A percentile compares a stretch with the other conserved stretches of the same genome.
phyloP scores from a whole-genome alignment of 208 protist genomes.

The Trypanosoma caninum region DNA sequence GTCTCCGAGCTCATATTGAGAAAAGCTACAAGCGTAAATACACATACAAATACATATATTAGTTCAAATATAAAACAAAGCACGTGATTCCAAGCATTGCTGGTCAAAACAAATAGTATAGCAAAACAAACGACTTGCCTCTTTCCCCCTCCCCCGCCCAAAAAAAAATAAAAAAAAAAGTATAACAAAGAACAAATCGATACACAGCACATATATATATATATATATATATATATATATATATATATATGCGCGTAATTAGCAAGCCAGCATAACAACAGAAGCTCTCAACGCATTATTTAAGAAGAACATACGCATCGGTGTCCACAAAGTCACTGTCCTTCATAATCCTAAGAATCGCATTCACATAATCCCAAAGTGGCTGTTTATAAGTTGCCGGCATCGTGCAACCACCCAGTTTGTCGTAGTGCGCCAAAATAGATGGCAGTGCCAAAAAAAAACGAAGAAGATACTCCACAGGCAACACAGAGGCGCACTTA shows the following conservation, averaged over 20 bases:
- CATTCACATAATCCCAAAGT: slow-evolving; percentile 66
- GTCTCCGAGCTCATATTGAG: not conserved
- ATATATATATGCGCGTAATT: too few relatives aligned
- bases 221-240: slow-evolving; percentile 8
- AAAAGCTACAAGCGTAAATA: not conserved
- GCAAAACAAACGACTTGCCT: too few relatives aligned
- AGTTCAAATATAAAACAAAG: too few relatives aligned
- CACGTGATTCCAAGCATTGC: too few relatives aligned
- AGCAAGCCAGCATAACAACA: not conserved
- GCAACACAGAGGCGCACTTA: slow-evolving; percentile 57
- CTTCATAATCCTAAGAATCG: slow-evolving; percentile 46
- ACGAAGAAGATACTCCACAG: slow-evolving; percentile 77
- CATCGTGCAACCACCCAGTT: slow-evolving; percentile 55
- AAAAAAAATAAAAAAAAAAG: not conserved
- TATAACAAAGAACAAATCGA: not conserved
- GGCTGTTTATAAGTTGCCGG: slow-evolving; percentile 49
- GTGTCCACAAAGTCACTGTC: slow-evolving; percentile 31
- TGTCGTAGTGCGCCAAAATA: slow-evolving; percentile 81
- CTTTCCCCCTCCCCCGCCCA: too few relatives aligned
- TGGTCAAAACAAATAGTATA: too few relatives aligned
- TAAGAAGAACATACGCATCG: slow-evolving; percentile 45
- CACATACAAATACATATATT: too few relatives aligned
- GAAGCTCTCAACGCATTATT: slow-evolving; percentile 18
- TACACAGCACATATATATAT: not conserved
- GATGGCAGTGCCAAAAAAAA: slow-evolving; percentile 69